These are phyloP conservation scores for Cordia subcordata DNA, from an alignment of 257 asterid species.

Conservation along the genomic window DNA sequence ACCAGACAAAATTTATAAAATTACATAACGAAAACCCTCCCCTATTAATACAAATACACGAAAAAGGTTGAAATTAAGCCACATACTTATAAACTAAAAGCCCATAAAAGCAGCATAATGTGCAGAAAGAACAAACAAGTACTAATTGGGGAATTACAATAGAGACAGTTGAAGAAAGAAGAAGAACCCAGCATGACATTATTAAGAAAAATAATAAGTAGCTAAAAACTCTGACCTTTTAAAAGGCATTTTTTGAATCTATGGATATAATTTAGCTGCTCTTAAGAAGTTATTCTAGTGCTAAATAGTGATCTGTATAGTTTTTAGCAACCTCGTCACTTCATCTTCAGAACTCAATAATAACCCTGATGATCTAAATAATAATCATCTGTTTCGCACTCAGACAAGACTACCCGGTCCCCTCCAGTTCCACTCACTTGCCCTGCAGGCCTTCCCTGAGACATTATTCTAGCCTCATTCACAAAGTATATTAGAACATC, in stretches of 20 bases:
- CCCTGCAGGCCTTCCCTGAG: constrained; percentile 44
- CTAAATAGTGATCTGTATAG: constrained; percentile 77
- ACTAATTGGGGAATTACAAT: too few species aligned
- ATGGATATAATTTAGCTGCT: constrained; percentile 67
- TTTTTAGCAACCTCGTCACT: constrained; percentile 69
- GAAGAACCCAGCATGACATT: too few species aligned
- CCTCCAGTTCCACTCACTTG: constrained; percentile 55
- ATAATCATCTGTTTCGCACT: constrained; percentile 46
- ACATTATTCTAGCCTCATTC: constrained; percentile 50
- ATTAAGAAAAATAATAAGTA: too few species aligned
- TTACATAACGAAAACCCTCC: too few species aligned
- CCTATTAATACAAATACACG: too few species aligned
- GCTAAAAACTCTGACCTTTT: constrained; percentile 38
- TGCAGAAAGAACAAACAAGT: too few species aligned
- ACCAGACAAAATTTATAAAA: too few species aligned
- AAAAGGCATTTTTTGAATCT: constrained; percentile 64
- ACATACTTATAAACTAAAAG: too few species aligned
- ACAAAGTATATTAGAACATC: constrained; percentile 62
- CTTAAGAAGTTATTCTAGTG: constrained; percentile 89
- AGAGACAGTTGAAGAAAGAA: too few species aligned
- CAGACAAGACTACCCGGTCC: constrained; percentile 36
- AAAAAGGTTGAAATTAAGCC: too few species aligned
- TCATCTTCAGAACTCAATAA: constrained; percentile 87
- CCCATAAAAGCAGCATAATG: too few species aligned
- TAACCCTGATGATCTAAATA: constrained; percentile 43